phyloP scores from a whole-genome alignment of 1,284 basidiomycete genomes.

The Inonotus hispidus region DNA sequence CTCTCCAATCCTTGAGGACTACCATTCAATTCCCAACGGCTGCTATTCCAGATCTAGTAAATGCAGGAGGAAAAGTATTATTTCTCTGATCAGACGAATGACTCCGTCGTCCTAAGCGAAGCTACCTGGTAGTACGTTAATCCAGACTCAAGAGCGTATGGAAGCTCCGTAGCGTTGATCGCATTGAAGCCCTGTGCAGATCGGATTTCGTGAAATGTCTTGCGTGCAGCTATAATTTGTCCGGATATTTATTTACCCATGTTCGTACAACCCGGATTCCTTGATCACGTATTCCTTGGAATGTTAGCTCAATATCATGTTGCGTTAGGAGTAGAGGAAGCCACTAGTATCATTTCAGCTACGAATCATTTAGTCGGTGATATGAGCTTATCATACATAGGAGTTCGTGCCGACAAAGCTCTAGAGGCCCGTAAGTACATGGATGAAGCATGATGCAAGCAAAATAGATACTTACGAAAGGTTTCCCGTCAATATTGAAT shows the following conservation, averaged over 20 bases:
- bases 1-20: constrained; percentile 62
- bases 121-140: constrained; percentile 42
- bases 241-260: constrained; percentile 42
- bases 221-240: neutral
- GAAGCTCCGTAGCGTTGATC: constrained; percentile 52
- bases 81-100: no score
- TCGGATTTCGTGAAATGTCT: neutral
- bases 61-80: neutral
- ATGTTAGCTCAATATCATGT: constrained; percentile 51
- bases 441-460: neutral
- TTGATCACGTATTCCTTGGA: constrained; percentile 49
- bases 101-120: no score
- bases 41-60: constrained; percentile 42
- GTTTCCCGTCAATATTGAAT: constrained; percentile 43
- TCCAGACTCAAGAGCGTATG: constrained; percentile 44
- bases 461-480: constrained; percentile 33
- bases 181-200: constrained; percentile 50
- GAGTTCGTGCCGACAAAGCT: constrained; percentile 38
- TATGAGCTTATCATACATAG: constrained; percentile 27
- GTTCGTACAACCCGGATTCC: constrained; percentile 60
- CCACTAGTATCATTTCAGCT: constrained; percentile 37
- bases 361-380: neutral
- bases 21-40: constrained; percentile 47
- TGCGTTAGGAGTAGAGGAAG: constrained; percentile 48
- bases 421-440: constrained; percentile 20